phyloP scores from a whole-genome alignment of 257 asterid species.

The Nicotiana paniculata region DNA sequence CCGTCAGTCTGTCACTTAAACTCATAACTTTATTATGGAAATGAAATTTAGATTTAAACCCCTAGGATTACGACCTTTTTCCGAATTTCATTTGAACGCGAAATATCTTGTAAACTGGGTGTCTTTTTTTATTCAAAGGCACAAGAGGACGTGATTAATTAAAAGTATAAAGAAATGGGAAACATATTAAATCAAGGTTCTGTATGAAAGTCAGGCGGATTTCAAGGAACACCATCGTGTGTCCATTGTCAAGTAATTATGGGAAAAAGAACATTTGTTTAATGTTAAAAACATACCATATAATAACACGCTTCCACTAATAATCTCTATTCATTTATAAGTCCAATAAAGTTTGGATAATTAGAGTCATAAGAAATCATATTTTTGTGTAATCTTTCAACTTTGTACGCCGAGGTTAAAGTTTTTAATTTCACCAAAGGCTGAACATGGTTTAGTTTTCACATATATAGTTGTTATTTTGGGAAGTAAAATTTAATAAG shows the following conservation, averaged over 20 bases:
- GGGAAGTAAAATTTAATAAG: neutral
- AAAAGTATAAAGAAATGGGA: neutral
- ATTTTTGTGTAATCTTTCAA: neutral
- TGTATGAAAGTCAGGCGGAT: constrained; percentile 6
- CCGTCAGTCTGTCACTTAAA: no score
- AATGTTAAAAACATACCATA: neutral
- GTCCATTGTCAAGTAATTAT: constrained; percentile 2
- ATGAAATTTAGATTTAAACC: no score
- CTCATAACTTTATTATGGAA: no score
- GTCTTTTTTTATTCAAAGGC: no score
- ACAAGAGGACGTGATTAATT: neutral
- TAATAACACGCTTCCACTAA: constrained; percentile 10
- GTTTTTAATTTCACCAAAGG: neutral
- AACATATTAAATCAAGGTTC: neutral
- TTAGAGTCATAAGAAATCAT: neutral
- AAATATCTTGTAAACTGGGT: no score
- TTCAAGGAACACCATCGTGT: constrained; percentile 7
- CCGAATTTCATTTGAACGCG: no score
- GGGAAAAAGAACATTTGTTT: neutral
- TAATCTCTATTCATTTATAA: neutral
- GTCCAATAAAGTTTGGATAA: constrained; percentile 3
- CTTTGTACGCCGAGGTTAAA: neutral
- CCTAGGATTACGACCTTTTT: no score
- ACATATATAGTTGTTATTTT: neutral
- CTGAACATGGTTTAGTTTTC: constrained; percentile 1